phyloP scores from a whole-genome alignment of 345 rosid genomes.

The Garcia nutans region DNA sequence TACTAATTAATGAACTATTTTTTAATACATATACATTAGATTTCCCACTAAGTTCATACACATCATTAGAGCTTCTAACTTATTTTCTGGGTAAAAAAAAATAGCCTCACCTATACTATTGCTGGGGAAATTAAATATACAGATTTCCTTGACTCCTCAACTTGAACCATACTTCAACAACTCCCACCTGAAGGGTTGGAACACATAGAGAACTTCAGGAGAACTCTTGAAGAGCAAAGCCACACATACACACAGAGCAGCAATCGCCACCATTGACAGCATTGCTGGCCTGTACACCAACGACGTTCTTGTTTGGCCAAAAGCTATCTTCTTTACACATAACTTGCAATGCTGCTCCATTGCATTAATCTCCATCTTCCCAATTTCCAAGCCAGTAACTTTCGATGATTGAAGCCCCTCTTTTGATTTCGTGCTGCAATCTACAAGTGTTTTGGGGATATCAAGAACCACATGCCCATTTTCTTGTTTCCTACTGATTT shows the following conservation, averaged over 20 bases:
- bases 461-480: constrained; percentile 60
- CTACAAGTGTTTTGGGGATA: constrained; percentile 39
- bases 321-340: constrained; percentile 58
- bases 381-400: constrained; percentile 51
- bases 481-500: constrained; percentile 51
- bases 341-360: constrained; percentile 51
- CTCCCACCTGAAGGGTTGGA: constrained; percentile 98
- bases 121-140: constrained; percentile 1
- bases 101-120: background rate
- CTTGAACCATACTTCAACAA: constrained; percentile 72
- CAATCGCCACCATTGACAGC: constrained; percentile 91
- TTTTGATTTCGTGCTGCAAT: constrained; percentile 33
- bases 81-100: background rate
- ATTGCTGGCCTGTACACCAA: constrained; percentile 88
- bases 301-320: constrained; percentile 46
- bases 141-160: constrained; percentile 24
- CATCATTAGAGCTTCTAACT: background rate
- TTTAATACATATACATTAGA: background rate
- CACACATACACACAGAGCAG: constrained; percentile 94
- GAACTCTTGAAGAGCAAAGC: constrained; percentile 92
- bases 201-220: constrained; percentile 79
- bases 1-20: constrained; percentile 5
- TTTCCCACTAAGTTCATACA: constrained; percentile 13
- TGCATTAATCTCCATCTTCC: constrained; percentile 27
- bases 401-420: constrained; percentile 19